A percentile compares a stretch with the other conserved stretches of the same genome.
Evolutionary conservation across 1,284 basidiomycete species (phyloP).

Genomic region (Phellinidium pouzarii): DNA sequence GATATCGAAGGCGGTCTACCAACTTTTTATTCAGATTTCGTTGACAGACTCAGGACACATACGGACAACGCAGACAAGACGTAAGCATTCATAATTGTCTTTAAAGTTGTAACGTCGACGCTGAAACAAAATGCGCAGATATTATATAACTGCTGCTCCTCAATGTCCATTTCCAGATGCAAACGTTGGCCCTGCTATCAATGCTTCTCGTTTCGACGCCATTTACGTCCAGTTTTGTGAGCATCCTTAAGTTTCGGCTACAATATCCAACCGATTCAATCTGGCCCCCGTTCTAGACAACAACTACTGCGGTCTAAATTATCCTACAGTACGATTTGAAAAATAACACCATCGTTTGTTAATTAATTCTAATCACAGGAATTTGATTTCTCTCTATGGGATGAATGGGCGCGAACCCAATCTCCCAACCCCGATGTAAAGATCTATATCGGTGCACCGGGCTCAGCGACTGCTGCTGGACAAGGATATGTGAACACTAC

Average conservation of each 20-base stretch:
- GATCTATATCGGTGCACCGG: slow-evolving; percentile 25
- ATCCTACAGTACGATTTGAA: slow-evolving; percentile 14
- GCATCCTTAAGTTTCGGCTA: not conserved
- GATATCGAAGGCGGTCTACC: slow-evolving; percentile 26
- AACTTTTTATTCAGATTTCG: slow-evolving; percentile 24
- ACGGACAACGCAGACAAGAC: slow-evolving; percentile 21
- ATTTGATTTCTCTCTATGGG: slow-evolving; percentile 20
- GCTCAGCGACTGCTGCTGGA: slow-evolving; percentile 20
- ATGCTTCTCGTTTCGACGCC: slow-evolving; percentile 22
- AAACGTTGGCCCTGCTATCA: slow-evolving; percentile 21
- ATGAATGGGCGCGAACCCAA: slow-evolving; percentile 22
- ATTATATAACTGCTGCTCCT: slow-evolving; percentile 23
- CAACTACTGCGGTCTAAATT: slow-evolving; percentile 22
- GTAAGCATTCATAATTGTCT: slow-evolving; percentile 15
- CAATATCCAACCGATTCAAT: not conserved
- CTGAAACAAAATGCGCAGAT: slow-evolving; percentile 7
- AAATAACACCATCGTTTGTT: not conserved
- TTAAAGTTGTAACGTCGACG: not conserved
- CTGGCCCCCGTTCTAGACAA: slow-evolving; percentile 18
- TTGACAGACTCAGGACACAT: slow-evolving; percentile 24
- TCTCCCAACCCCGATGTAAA: slow-evolving; percentile 24
- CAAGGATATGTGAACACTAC: slow-evolving; percentile 20
- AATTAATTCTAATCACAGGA: not conserved
- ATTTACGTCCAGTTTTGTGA: slow-evolving; percentile 25
- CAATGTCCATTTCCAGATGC: slow-evolving; percentile 25